Base-by-base conservation (phyloP, 768 basidiomycete genomes). In the Rhizopogon sp. region DNA sequence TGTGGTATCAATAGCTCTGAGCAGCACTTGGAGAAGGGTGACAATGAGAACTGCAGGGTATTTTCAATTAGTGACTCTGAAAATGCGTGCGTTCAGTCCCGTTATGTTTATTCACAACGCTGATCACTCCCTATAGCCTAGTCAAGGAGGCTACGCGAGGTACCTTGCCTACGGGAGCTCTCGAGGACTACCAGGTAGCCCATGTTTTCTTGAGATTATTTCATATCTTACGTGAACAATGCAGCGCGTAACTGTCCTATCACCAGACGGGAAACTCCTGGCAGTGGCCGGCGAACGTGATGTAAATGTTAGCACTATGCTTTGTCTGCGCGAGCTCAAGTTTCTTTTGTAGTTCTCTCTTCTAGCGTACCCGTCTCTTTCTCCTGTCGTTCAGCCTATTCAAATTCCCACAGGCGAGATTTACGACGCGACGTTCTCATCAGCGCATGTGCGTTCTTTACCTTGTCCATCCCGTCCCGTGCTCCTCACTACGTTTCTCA, bases 231-330 rank as follows among this genome's bases (percentile, higher is more conserved):
- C 50, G 54, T 57, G 52, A 42, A 25, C 47, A 33, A 39, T n/a
- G 52, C 66, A 97, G 95, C 95, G 91, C 84, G 86, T 94, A 22
- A 94, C 93, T 1, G 79, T 83, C 2, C 73, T 98, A 53, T 93
- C 93, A 40, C 84, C 85, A 6, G 77, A 86, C 60, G 78, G 80
- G 22, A 75, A 71, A 25, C 67, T 87, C 40, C 66, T 96, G 5
- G 87, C 83, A 4, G 81, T 85, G 37, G 91, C 85, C 22, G 92
- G 93, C 3, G 79, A 80, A 57, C 82, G 82, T 62, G 79, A 85
- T 64, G 90, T 93, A 63, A 58, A 78, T 62, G 41, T 46, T 66
- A 31, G 43, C 70, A 29, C 52, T 58, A n/a, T 54, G 62, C 49
- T 39, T 29, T 50, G n/a, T 6, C 43, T 35, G 25, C 25, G 58